Evolutionary conservation across 2,329 filamentous ascomycete genomes (phyloP).

Genomic region (Fusarium setosum): DNA sequence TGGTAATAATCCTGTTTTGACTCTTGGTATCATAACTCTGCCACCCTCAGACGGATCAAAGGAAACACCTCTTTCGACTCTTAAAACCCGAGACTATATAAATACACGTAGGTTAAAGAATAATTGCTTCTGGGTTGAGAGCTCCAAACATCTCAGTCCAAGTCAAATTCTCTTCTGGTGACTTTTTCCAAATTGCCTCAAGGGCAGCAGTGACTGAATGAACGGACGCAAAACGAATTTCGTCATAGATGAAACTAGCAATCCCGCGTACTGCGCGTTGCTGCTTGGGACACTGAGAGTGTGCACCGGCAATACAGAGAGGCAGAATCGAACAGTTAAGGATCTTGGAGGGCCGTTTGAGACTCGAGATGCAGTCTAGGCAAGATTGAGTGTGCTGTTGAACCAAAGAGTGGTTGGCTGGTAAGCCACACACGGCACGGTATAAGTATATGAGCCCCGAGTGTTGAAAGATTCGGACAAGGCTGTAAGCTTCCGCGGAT

Average conservation of each 20-base stretch:
- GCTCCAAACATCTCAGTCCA: slow-evolving; percentile 41
- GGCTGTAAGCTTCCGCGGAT: slow-evolving; percentile 47
- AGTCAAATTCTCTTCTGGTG: slow-evolving; percentile 4
- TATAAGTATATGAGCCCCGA: slow-evolving; percentile 56
- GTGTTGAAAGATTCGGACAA: slow-evolving; percentile 54
- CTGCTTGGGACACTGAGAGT: slow-evolving; percentile 46
- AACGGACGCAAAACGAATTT: slow-evolving; percentile 54
- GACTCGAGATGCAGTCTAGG: slow-evolving; percentile 51
- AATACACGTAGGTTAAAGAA: slow-evolving; percentile 23
- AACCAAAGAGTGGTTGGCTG: slow-evolving; percentile 51
- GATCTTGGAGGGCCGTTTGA: slow-evolving; percentile 49
- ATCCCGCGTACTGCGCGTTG: slow-evolving; percentile 36
- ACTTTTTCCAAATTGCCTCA: slow-evolving; percentile 37
- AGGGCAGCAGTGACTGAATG: slow-evolving; percentile 38
- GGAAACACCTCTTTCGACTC: no score
- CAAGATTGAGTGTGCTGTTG: slow-evolving; percentile 52
- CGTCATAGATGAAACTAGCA: slow-evolving; percentile 41
- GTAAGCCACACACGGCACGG: slow-evolving; percentile 53
- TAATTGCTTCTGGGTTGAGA: slow-evolving; percentile 39
- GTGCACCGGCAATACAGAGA: slow-evolving; percentile 50
- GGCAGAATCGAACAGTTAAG: slow-evolving; percentile 54
- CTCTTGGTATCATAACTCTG: no score
- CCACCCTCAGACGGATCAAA: no score
- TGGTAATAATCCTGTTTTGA: slow-evolving; percentile 1
- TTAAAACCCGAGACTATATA: background rate